Evolutionary conservation across 1,284 basidiomycete species (phyloP), one percentile per base, ranked within the genome.

Genomic region (Tilletia walkeri): DNA sequence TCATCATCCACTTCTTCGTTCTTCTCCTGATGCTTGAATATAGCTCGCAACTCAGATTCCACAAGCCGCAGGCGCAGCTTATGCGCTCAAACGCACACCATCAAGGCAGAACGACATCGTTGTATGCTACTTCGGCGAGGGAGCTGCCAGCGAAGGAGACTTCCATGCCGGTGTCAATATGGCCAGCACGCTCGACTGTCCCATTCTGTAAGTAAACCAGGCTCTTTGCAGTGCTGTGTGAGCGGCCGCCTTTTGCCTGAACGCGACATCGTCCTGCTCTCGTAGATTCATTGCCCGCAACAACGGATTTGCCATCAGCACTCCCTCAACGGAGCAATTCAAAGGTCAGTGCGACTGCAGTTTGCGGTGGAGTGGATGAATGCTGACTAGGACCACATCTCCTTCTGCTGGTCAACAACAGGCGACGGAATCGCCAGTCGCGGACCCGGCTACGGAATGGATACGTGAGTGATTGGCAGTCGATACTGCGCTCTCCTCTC

Each of bases 231-330:
- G 69, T 24, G 30, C 9, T 56, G n/a, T 56, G 14, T 20, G 12
- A 48, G n/a, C 45, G 14, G 36, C 24, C 24, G 24, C 24, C 24
- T 20, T 45, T 48, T 16, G 12, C 10, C 16, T 66, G 20, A 38
- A 48, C 14, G 6, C 20, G 56, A 16, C 16, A 36, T 36, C 56
- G 6, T 16, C 24, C 36, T 38, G 7, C 20, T 56, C 34, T 39
- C 24, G 18, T 91, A 91, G 4, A 89, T 90, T 36, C 83, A 73
- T 76, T 50, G 76, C 76, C 4, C 63, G 91, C 39, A 94, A 92
- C 81, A 93, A 92, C 79, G 93, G 94, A 0, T 96, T 96, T 80
- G 94, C 94, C 38, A 97, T 97, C 82, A 95, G 93, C 49, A 97
- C 94, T 0, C 94, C 94, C 0, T 88, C 91, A 9, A 87, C 89